A percentile compares a stretch with the other conserved stretches of the same genome.
Evolutionary conservation across 1,139 yeast genomes (phyloP).

Genomic region (Scheffersomyces stambukii): DNA sequence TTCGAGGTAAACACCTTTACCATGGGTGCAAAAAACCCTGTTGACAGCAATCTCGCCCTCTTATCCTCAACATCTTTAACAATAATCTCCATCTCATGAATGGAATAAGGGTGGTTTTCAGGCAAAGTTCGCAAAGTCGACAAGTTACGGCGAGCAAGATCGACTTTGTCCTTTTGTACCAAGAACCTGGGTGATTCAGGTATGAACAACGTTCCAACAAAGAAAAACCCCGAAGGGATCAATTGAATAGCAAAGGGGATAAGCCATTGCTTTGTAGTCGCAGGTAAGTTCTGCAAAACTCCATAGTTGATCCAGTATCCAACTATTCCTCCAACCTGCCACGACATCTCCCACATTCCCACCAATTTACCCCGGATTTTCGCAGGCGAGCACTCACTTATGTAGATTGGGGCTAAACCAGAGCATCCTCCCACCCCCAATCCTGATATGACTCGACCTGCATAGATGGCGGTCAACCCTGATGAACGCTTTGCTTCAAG

Average conservation of each 20-base stretch:
- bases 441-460: constrained; percentile 34
- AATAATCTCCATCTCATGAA: constrained; percentile 22
- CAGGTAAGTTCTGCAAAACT: constrained; percentile 16
- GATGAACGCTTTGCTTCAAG: constrained; percentile 17
- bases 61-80: constrained; percentile 19
- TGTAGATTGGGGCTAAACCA: constrained; percentile 29
- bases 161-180: constrained; percentile 28
- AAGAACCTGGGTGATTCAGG: constrained; percentile 50
- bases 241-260: constrained; percentile 39
- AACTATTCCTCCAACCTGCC: constrained; percentile 47
- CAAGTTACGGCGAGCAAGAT: constrained; percentile 30
- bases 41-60: constrained; percentile 16
- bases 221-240: constrained; percentile 39
- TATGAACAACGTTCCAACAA: constrained; percentile 33
- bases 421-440: constrained; percentile 34
- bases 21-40: constrained; percentile 23
- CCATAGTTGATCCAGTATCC: constrained; percentile 44
- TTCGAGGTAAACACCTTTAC: constrained; percentile 18
- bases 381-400: constrained; percentile 29
- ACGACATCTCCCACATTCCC: constrained; percentile 46
- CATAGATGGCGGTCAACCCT: constrained; percentile 32
- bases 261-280: constrained; percentile 26
- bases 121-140: constrained; percentile 24
- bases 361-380: constrained; percentile 36
- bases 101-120: constrained; percentile 21